Percentiles rank a stretch among this genome's conserved stretches.
Conservation (phyloP, 805 yeast genomes). For the Starmera quercuum region DNA sequence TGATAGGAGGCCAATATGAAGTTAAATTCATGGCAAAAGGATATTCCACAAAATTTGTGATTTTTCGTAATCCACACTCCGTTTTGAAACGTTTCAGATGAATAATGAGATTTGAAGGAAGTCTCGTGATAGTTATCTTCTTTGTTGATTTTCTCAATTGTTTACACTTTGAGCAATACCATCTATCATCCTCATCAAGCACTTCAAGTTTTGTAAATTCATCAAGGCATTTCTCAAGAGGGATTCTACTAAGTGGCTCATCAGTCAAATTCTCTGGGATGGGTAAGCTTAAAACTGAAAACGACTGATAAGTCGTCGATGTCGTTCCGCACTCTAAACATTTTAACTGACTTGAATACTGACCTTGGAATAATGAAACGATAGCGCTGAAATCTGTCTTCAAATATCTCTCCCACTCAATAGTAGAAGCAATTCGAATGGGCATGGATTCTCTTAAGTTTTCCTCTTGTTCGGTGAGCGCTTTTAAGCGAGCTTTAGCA, state of each 20-base stretch:
- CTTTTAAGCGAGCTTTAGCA: conserved; percentile 42
- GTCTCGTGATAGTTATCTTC: conserved; percentile 60
- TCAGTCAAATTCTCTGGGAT: conserved; percentile 44
- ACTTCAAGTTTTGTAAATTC: conserved; percentile 71
- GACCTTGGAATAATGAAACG: conserved; percentile 84
- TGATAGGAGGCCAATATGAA: conserved; percentile 57
- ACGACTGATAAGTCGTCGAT: conserved; percentile 82
- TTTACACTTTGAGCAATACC: conserved; percentile 80
- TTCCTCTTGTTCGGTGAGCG: conserved; percentile 67
- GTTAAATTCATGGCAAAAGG: conserved; percentile 64
- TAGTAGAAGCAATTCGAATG: conserved; percentile 71
- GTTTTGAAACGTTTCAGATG: conserved; percentile 77
- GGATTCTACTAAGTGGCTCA: conserved; percentile 17
- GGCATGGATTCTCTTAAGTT: conserved; percentile 62
- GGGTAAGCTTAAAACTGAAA: conserved; percentile 73
- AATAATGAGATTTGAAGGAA: conserved; percentile 73
- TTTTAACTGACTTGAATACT: conserved; percentile 67
- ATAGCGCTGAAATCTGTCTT: conserved; percentile 72
- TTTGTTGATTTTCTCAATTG: conserved; percentile 57
- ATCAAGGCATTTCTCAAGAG: conserved; percentile 60
- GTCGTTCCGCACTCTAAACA: conserved; percentile 69
- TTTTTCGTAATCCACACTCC: conserved; percentile 22
- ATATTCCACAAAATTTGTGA: conserved; percentile 52
- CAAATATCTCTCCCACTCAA: conserved; percentile 88
- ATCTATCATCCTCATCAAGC: conserved; percentile 69